These are phyloP conservation scores for Euphorbia pulcherrima DNA, from an alignment of 345 rosid genomes.

Conservation along the genomic window DNA sequence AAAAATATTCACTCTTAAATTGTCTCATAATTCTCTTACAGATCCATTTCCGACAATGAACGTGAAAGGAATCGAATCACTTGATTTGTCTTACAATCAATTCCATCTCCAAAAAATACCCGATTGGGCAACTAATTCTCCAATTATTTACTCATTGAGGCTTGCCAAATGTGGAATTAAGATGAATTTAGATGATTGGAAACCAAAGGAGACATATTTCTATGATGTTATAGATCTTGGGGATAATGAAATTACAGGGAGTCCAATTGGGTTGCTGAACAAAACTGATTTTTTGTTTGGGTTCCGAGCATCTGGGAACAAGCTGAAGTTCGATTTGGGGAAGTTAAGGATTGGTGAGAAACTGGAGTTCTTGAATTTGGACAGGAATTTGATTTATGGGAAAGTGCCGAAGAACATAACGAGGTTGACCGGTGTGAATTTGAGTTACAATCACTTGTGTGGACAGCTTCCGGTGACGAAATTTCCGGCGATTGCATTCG, in stretches of 20 bases:
- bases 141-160: constrained; percentile 63
- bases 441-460: constrained; percentile 60
- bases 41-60: constrained; percentile 66
- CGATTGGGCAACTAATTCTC: constrained; percentile 67
- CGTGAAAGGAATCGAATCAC: constrained; percentile 74
- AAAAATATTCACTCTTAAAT: constrained; percentile 71
- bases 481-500: constrained; percentile 50
- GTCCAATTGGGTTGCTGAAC: constrained; percentile 48
- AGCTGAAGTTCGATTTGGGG: constrained; percentile 50
- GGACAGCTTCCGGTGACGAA: constrained; percentile 56
- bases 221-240: constrained; percentile 72
- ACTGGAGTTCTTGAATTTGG: constrained; percentile 47
- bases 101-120: constrained; percentile 61
- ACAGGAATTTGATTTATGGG: constrained; percentile 53
- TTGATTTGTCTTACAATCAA: constrained; percentile 58
- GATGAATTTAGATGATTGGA: constrained; percentile 49
- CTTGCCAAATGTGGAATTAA: constrained; percentile 69
- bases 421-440: constrained; percentile 40
- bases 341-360: constrained; percentile 37
- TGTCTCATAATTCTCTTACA: constrained; percentile 48
- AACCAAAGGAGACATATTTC: constrained; percentile 58
- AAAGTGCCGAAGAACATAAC: constrained; percentile 46
- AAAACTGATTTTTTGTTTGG: constrained; percentile 51
- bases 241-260: constrained; percentile 58
- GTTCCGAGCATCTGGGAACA: constrained; percentile 48